Evolutionary conservation across 2,329 filamentous ascomycete genomes (phyloP), one percentile per base, ranked within the genome.

Genomic region (Leptographium lundbergii): DNA sequence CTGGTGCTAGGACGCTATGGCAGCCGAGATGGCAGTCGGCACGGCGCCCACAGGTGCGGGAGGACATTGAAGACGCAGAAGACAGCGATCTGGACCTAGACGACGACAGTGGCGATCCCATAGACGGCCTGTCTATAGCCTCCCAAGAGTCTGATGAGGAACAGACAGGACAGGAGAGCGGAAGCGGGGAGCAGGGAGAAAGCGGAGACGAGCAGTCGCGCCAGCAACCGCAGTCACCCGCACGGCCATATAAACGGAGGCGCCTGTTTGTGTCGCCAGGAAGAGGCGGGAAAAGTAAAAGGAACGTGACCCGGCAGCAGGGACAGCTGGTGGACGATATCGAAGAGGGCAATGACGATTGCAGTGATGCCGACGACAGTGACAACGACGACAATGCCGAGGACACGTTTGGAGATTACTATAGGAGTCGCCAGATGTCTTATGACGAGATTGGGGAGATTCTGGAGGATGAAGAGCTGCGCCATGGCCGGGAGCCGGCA

Each of bases 31-130:
- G 56, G 52, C 50, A 32, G 14, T 36, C 42, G 9, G 48, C 36
- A 27, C 54, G 55, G 19, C 54, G 25, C 6, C 22, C 32, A 9
- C 42, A n/a, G 14, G 11, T 27, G n/a, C n/a, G 32, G 4, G 61
- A 63, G 5, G 62, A 60, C 17, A 61, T 61, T 57, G 62, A 62
- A 36, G 61, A 62, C 7, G 60, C 17, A 24, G 57, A 59, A n/a
- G 53, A 47, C 24, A 24, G 14, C 19, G 55, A 19, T 24, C 17
- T 13, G 1, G 11, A 22, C 2, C 2, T 24, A 22, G 32, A 42
- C 6, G 42, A n/a, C 19, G 42, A n/a, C 42, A 7, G 42, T 6
- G 42, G 5, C 17, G 42, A n/a, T 6, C 6, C 6, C 19, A 19
- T 17, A 45, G 17, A 9, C 42, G 42, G 42, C 7, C 19, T 19